phyloP scores from a whole-genome alignment of 768 basidiomycete genomes.

The Galerina sulciceps region DNA sequence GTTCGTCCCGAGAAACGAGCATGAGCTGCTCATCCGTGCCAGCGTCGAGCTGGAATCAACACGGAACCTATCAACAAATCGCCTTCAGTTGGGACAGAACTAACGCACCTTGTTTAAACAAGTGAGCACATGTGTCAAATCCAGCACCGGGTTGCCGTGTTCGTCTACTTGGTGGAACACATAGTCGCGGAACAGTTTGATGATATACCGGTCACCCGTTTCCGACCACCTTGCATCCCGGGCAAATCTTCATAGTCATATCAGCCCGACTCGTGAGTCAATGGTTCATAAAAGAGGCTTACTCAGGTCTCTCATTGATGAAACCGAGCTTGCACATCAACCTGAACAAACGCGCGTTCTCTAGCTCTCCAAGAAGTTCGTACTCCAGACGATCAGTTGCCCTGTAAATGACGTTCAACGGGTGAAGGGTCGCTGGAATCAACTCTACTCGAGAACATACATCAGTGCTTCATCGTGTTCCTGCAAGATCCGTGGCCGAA shows the following conservation, averaged over 20 bases:
- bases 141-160: constrained; percentile 85
- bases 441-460: constrained; percentile 44
- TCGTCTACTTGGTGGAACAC: constrained; percentile 98
- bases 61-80: constrained; percentile 34
- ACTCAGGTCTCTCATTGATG: constrained; percentile 99
- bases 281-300: constrained; percentile 33
- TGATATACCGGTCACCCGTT: constrained; percentile 96
- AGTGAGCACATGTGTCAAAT: constrained; percentile 87
- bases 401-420: constrained; percentile 39
- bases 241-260: constrained; percentile 67
- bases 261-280: neutral
- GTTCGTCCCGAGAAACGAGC: constrained; percentile 94
- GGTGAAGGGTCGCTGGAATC: neutral
- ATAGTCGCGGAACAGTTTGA: constrained; percentile 97
- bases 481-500: constrained; percentile 68
- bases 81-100: neutral
- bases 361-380: constrained; percentile 86
- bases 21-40: constrained; percentile 94
- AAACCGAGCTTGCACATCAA: constrained; percentile 94
- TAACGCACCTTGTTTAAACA: constrained; percentile 79
- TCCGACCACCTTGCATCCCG: constrained; percentile 97
- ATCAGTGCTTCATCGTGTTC: constrained; percentile 86
- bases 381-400: constrained; percentile 81
- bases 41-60: constrained; percentile 72
- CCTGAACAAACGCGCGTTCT: constrained; percentile 91